Evolutionary conservation across 257 asterid genomes (phyloP).

Genomic region (Apocynum venetum): DNA sequence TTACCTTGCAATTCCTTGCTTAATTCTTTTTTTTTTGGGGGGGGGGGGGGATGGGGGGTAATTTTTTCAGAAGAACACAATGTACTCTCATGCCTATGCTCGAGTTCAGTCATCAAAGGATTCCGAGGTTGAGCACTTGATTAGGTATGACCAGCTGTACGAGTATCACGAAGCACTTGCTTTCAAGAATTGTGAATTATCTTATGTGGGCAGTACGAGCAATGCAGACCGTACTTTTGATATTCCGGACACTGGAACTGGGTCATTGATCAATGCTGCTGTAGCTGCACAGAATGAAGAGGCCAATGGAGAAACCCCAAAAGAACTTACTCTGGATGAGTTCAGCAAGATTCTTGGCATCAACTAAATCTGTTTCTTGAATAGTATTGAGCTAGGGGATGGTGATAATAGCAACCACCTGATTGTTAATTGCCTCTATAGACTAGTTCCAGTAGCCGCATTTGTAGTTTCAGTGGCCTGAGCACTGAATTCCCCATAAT

Average conservation of each 20-base stretch:
- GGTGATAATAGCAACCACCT: not conserved
- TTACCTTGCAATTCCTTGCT: not conserved
- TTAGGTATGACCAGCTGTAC: not conserved
- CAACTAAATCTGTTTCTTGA: not conserved
- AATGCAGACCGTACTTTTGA: not conserved
- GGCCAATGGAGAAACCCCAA: too few relatives aligned
- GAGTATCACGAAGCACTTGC: slow-evolving; percentile 2
- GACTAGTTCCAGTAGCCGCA: not conserved
- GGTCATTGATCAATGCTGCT: not conserved
- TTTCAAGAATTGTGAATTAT: not conserved
- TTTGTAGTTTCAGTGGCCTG: not conserved
- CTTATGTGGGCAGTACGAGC: not conserved
- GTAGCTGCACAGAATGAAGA: not conserved
- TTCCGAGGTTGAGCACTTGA: not conserved
- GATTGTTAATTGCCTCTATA: not conserved
- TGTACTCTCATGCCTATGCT: not conserved
- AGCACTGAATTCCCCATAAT: not conserved
- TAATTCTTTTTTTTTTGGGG: not conserved
- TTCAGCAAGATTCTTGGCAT: not conserved
- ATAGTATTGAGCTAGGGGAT: not conserved
- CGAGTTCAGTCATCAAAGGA: not conserved
- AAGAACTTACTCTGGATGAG: not conserved
- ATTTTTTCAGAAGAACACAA: not conserved
- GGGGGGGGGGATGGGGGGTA: too few relatives aligned
- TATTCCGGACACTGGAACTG: not conserved